Base-by-base conservation (phyloP, 1,284 basidiomycete species). In the Fomitiporia mediterranea region DNA sequence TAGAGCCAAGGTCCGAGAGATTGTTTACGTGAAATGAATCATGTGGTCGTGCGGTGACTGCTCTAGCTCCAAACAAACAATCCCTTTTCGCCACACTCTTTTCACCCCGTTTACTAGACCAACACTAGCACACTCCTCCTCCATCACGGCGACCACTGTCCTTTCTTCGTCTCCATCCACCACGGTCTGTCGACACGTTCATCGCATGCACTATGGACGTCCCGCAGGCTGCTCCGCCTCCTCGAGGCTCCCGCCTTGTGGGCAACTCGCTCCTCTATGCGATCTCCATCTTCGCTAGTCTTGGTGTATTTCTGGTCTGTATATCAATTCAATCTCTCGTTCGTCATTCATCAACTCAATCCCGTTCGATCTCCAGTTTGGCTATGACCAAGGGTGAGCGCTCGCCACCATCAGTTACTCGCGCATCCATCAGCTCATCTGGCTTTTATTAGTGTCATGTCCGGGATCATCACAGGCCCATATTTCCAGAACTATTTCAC, bases 381-480 rank as follows among this genome's bases (percentile, higher is more conserved):
- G 93, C 60, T 94, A 93, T 80, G 91, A 94, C 71, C 92, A 95
- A 79, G 93, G 92, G 91, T 92, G 67, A 49, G 40, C 15, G 25
- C 6, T 37, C 53, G 47, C 40, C 47, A 13, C 46, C 65, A 56
- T 35, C 73, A 68, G 28, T 15, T 28, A n/a, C 37, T 4, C 47
- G 37, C 19, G 27, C 4, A 21, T 23, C 8, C 25, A 39, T 3
- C 23, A 3, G 28, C 43, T 21, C 35, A 42, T 35, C 30, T 23
- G n/a, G 55, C 44, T 25, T 19, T 44, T n/a, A 23, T 9, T 64
- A 87, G 89, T 58, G 88, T 91, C 67, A 91, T 91, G 87, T 90
- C 86, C 62, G 93, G 93, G 30, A 86, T 97, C 65, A 96, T 98
- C 70, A 98, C 95, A 19, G 91, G 92, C 0, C 92, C 93, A 25